Percentiles rank a stretch among this genome's conserved stretches.
phyloP scores from a whole-genome alignment of 176 grass and related monocot genomes.

The Tillandsia fasciculata region DNA sequence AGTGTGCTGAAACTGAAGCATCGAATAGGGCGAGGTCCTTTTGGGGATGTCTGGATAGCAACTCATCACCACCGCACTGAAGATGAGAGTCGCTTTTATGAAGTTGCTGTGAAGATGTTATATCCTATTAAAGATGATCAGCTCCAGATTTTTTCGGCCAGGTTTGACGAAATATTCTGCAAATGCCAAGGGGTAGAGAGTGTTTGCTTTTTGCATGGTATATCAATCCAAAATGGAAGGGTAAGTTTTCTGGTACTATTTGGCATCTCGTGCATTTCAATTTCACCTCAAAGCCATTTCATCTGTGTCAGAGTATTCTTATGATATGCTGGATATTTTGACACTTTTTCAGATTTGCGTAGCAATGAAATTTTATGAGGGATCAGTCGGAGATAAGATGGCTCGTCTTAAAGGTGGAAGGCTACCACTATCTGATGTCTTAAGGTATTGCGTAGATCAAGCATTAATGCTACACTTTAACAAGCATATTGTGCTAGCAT shows the following conservation, averaged over 20 bases:
- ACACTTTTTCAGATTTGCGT: conserved; percentile 62
- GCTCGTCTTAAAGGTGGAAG: conserved; percentile 77
- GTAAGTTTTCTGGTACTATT: conserved; percentile 25
- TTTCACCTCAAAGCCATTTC: no score
- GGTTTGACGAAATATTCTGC: conserved; percentile 76
- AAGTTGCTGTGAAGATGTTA: conserved; percentile 93
- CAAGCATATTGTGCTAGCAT: not conserved
- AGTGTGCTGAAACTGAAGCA: conserved; percentile 63
- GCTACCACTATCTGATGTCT: conserved; percentile 67
- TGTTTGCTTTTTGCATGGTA: conserved; percentile 74
- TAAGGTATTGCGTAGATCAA: conserved; percentile 37
- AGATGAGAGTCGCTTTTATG: conserved; percentile 60
- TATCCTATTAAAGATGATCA: conserved; percentile 86
- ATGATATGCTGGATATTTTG: not conserved
- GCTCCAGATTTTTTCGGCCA: conserved; percentile 49
- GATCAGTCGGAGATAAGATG: conserved; percentile 89
- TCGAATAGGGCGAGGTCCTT: conserved; percentile 79
- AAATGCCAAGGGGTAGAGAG: conserved; percentile 54
- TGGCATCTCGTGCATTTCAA: no score
- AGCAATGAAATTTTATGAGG: conserved; percentile 95
- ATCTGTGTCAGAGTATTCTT: no score
- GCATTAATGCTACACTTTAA: not conserved
- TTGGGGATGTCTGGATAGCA: conserved; percentile 91
- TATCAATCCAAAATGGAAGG: conserved; percentile 73
- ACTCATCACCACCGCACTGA: conserved; percentile 59